Evolutionary conservation across 257 asterid species (phyloP).

Genomic region (Solanum pimpinellifolium): DNA sequence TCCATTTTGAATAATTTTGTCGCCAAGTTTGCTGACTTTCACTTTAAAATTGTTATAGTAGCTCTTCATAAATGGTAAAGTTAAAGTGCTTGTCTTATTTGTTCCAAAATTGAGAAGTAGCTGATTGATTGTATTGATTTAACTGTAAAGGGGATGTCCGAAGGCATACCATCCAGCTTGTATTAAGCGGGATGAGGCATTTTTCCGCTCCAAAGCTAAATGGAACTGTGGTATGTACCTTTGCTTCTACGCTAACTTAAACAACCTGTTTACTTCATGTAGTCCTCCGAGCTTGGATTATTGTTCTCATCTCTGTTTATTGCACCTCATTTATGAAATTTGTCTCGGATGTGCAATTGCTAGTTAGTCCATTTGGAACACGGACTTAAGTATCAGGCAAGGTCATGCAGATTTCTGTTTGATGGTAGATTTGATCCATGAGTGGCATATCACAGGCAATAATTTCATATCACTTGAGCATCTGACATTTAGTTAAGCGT

Average conservation of each 20-base stretch:
- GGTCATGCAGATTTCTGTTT: neutral
- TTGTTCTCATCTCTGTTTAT: neutral
- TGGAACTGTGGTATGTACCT: constrained; percentile 64
- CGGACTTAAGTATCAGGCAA: neutral
- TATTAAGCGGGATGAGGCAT: constrained; percentile 82
- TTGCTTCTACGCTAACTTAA: neutral
- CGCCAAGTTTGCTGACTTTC: neutral
- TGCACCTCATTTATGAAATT: neutral
- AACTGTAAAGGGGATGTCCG: constrained; percentile 72
- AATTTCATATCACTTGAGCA: neutral
- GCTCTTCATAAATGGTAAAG: neutral
- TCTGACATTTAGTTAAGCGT: neutral
- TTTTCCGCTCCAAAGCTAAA: constrained; percentile 62
- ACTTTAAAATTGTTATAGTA: neutral
- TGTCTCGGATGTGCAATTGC: neutral
- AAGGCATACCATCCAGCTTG: constrained; percentile 96
- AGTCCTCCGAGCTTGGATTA: neutral
- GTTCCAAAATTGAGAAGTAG: neutral
- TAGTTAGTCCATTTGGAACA: neutral
- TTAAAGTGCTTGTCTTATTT: neutral
- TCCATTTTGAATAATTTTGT: neutral
- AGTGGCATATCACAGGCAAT: neutral
- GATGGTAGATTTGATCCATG: neutral
- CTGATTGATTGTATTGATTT: neutral
- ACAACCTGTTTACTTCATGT: neutral